Base-by-base conservation (phyloP, 208 protist genomes). In the Histomonas meleagridis region DNA sequence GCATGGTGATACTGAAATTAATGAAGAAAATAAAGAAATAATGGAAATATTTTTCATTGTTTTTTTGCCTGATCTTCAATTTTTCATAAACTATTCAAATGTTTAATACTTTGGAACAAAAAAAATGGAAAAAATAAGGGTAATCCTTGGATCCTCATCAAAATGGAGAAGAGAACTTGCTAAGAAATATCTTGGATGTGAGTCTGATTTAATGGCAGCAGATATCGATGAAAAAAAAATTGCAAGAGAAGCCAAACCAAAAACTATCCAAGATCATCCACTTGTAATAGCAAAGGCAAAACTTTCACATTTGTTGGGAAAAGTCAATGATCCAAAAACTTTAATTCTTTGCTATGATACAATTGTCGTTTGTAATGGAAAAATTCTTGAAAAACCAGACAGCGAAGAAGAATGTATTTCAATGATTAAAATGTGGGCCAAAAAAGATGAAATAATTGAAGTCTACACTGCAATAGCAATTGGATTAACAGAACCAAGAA, bases 101-200 rank as follows among this genome's bases (percentile, higher is more conserved):
- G n/a, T n/a, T n/a, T n/a, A n/a, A n/a, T n/a, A n/a, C n/a, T n/a
- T n/a, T n/a, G n/a, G n/a, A n/a, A n/a, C n/a, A n/a, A n/a, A n/a
- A n/a, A n/a, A n/a, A n/a, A n/a, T n/a, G n/a, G n/a, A n/a, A n/a
- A 18, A 69, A 46, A 81, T 81, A 43, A 81, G 43, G 28, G 40
- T 81, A 7, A 81, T 81, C n/a, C 40, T 81, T n/a, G 70, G 70
- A 32, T 81, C 70, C n/a, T 46, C 70, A n/a, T 81, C 70, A 81
- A 81, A 81, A 51, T 81, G 70, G 70, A 32, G 70, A 9, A 35
- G n/a, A 12, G 18, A 48, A 38, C 26, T 81, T 51, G 70, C 70
- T 23, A 81, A 48, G 18, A 21, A 43, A 12, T 9, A 32, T 81
- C 43, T 81, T 48, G 40, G 40, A 18, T 23, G 2, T 32, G 18